Evolutionary conservation across 1,284 basidiomycete genomes (phyloP), one percentile per base, ranked within the genome.

Genomic region (Hortiboletus rubellus): DNA sequence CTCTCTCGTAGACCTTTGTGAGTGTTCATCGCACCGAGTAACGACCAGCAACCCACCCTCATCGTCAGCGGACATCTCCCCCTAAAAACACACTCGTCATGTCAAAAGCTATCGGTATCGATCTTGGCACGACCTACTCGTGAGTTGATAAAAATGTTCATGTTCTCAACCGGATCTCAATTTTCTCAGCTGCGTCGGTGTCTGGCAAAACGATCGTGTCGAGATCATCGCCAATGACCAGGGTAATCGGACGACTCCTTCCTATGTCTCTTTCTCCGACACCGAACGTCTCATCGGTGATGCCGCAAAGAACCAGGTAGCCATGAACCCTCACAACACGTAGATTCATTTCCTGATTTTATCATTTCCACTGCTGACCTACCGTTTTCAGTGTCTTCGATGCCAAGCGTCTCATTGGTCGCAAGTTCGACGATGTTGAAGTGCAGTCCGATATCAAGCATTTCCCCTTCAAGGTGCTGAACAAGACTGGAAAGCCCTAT

Each of bases 211-310:
- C 69, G 95, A 98, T 82, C 92, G 95, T 72, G 96, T 98, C 65
- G 96, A 98, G 81, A 96, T 96, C 80, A 95, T 94, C 74, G 91
- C 92, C 79, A 95, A 96, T 78, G 95, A 97, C 82, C 95, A 96
- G 82, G 94, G 95, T 75, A 97, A 97, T 83, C 89, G 94, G 60
- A 97, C 94, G 33, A 97, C 95, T 17, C 95, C 94, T 42, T 97
- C 93, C 9, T 95, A 94, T 74, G 93, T 96, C 74, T 89, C 91
- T 46, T 96, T 96, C 82, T 91, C 91, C 67, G 93, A 96, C 73
- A 88, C 81, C 60, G 95, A 97, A 82, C 94, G 95, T 80, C 85
- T 97, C 63, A 94, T 95, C 71, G 92, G 93, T 68, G 95, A 97
- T 81, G 94, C 95, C 66, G 94, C 94, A 63, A 96, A 94, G 81